Evolutionary conservation across 2,329 filamentous ascomycete species (phyloP), one percentile per base, ranked within the genome.

Genomic region (Aureobasidium melanogenum): DNA sequence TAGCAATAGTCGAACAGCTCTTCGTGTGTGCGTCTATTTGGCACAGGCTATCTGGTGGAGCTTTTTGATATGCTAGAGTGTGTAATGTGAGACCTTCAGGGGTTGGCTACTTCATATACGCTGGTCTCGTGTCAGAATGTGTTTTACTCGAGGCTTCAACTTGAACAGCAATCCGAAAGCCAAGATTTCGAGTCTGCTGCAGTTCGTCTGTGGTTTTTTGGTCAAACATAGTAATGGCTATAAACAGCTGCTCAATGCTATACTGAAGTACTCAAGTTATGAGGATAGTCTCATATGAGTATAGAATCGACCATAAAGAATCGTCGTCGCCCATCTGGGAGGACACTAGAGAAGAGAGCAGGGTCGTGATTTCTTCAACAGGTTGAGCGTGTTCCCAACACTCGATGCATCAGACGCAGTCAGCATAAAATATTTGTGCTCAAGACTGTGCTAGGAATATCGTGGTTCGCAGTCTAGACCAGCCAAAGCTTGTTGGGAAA

Each of bases 131-230:
- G 12, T 1, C 4, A 24, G 24, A 14, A 24, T 24, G 19, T 24
- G 39, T 5, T 5, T 43, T 6, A 5, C 3, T 14, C 1, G 19
- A 22, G 19, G 39, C 39, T 14, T 24, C 19, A 5, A 5, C 6
- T 4, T 1, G 12, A 36, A 14, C 15, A 10, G 2, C 19, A 2
- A 24, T 3, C 1, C 0, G 9, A 43, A 2, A 6, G 7, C 5
- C 19, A 15, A 5, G 10, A 5, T 14, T 41, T 5, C 12, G n/a
- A 2, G n/a, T 19, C 9, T 2, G 7, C 19, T 14, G 2, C 19
- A 24, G 6, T 12, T 3, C 5, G 6, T 14, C 5, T 5, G 2
- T 6, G 12, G 14, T 14, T 24, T 14, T 6, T 1, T 6, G 19
- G 19, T 2, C 9, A 24, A 43, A 3, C 1, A 24, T 14, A 19